Evolutionary conservation across 306 rosid species (phyloP).

Genomic region (Medicago arabica): DNA sequence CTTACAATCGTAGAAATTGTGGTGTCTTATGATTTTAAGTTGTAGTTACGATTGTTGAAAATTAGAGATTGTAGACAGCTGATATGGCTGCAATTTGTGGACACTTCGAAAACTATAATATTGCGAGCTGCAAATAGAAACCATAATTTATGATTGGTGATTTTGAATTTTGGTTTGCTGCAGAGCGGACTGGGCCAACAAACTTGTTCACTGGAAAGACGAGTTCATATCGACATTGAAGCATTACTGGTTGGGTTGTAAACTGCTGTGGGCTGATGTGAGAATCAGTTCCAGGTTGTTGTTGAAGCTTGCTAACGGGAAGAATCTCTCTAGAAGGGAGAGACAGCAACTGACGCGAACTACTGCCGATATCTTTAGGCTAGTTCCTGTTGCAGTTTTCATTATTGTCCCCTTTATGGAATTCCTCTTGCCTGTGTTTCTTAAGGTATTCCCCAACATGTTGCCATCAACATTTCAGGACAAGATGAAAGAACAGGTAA

Average conservation of each 20-base stretch:
- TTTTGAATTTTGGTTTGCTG: slow-evolving; percentile 40
- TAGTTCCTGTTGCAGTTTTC: slow-evolving; percentile 89
- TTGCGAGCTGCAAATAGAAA: slow-evolving; percentile 4
- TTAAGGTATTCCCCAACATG: slow-evolving; percentile 93
- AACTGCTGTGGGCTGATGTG: slow-evolving; percentile 83
- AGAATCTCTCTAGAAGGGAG: slow-evolving; percentile 93
- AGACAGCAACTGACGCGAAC: slow-evolving; percentile 91
- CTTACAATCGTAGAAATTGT: not conserved
- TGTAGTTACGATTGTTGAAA: slow-evolving; percentile 13
- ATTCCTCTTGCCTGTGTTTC: slow-evolving; percentile 83
- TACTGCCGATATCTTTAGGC: slow-evolving; percentile 89
- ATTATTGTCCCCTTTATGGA: slow-evolving; percentile 94
- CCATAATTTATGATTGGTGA: not conserved
- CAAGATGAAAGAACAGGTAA: slow-evolving; percentile 96
- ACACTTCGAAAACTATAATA: not conserved
- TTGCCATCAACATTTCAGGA: slow-evolving; percentile 95
- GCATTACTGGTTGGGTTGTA: slow-evolving; percentile 94
- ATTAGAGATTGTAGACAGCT: not conserved
- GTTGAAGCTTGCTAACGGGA: slow-evolving; percentile 88
- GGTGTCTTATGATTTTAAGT: not conserved
- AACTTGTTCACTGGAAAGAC: slow-evolving; percentile 79
- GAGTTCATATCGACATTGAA: slow-evolving; percentile 75
- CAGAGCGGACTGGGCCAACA: slow-evolving; percentile 96
- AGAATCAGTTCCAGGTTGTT: slow-evolving; percentile 85
- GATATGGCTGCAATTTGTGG: slow-evolving; percentile 30